Conservation (phyloP, 164 flowering plant genomes). For the Macadamia integrifolia region DNA sequence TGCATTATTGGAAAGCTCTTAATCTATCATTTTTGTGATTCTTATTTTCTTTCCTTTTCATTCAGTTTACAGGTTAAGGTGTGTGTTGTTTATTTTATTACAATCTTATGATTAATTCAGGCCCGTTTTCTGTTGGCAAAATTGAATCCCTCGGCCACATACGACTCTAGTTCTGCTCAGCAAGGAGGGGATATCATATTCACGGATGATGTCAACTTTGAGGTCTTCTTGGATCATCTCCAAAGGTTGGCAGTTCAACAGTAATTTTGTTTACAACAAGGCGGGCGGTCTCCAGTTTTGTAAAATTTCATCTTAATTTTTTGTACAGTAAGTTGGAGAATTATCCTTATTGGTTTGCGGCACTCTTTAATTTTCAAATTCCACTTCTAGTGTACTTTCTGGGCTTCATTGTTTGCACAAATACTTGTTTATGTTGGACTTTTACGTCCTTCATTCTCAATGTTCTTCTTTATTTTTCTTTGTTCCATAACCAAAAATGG, state of each 20-base stretch:
- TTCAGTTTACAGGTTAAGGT: not conserved
- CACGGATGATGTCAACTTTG: conserved; percentile 93
- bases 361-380: not conserved
- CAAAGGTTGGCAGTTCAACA: conserved; percentile 90
- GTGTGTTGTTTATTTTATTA: not conserved
- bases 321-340: conserved; percentile 30
- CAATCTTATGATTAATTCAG: conserved; percentile 31
- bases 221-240: conserved; percentile 90
- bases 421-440: not conserved
- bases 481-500: not conserved
- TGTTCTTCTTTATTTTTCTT: not conserved
- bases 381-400: not conserved
- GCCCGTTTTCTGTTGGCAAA: conserved; percentile 92
- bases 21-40: not conserved
- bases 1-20: too few relatives aligned
- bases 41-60: not conserved
- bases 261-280: conserved; percentile 6
- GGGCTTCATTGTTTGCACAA: not conserved
- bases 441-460: not conserved
- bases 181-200: conserved; percentile 78
- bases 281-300: conserved; percentile 26
- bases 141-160: conserved; percentile 93
- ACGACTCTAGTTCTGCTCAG: conserved; percentile 55
- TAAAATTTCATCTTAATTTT: conserved; percentile 13
- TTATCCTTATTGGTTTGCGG: not conserved